Evolutionary conservation across 108 stramenopile species (phyloP), one percentile per base, ranked within the genome.

Genomic region (Stephanodiscus minutulus): DNA sequence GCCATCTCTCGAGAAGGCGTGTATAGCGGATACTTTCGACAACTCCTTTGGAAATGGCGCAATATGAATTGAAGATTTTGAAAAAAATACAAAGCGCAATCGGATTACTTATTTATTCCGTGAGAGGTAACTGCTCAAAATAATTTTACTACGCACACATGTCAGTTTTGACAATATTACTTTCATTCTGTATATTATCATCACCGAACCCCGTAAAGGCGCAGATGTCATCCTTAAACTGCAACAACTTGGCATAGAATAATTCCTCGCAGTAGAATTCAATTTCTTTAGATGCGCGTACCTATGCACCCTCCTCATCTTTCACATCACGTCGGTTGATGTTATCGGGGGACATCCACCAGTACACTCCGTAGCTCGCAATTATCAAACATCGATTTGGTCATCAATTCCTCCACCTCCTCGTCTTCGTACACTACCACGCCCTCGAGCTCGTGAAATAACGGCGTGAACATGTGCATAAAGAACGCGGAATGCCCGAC

Each of bases 401-500:
- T 74, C 76, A 78, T 82, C 24, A 82, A 50, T 22, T 78, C 48
- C 54, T 61, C n/a, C 18, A 82, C 81, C 5, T 54, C 47, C 17
- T 49, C 49, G 53, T 82, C 76, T 36, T 78, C 72, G 48, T 82
- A 82, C 0, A 29, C 28, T 20, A 78, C 81, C 12, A 82, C 62
- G 9, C 76, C 77, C 21, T 71, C 44, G 41, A 82, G 58, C 53
- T 82, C 81, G 36, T 61, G 62, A 59, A 70, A 75, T 41, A 75
- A 70, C 7, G 81, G 81, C 9, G 76, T 73, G 54, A 82, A 82
- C 72, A 68, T 73, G 72, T 82, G 76, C 76, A 73, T 73, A 53
- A 82, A 82, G 47, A 82, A 78, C 55, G 76, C 81, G 11, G 76
- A 78, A 58, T 82, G 81, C 37, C 76, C 71, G 15, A 77, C 76